Base-by-base conservation (phyloP, 2,329 filamentous ascomycete genomes). In the Fusarium sacchari region DNA sequence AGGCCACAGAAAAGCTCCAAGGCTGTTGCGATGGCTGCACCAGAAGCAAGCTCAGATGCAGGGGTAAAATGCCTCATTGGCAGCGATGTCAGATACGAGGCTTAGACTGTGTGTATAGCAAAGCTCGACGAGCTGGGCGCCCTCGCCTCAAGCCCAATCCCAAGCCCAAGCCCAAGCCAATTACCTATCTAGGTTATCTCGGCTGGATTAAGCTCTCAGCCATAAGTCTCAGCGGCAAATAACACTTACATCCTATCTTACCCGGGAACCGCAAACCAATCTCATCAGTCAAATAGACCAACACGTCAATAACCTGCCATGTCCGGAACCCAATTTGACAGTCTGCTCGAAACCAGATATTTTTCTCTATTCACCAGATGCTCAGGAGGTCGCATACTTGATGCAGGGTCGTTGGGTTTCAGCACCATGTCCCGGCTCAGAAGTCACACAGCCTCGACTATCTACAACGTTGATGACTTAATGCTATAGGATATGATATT, bases 251-350 rank as follows among this genome's bases (percentile, higher is more conserved):
- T 18, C 18, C 5, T 36, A 7, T 52, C 1, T 26, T 22, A 7
- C 9, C 5, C 6, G 9, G 32, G 12, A 15, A 7, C 9, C 13
- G 0, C 18, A 22, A 22, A 12, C 2, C 7, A 6, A 13, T 9
- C 7, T 13, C 8, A 8, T 15, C 10, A 2, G 5, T 15, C 22
- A 3, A 5, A 22, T 7, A 24, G 14, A 17, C 18, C 32, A 17
- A 22, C 3, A 7, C 8, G 6, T 2, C 9, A 37, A 28, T 17
- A 5, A 24, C 7, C 24, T 28, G 6, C 9, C 10, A 13, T 9
- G 13, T 9, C 11, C 5, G 6, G 30, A 22, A 36, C 5, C 5
- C 2, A 3, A 34, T 5, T 24, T 11, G 3, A 17, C 5, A 10
- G 7, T 8, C 13, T 22, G 18, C 17, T 11, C 24, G 5, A 22